A percentile compares a stretch with the other conserved stretches of the same genome.
Conservation (phyloP, 331 rosid species). For the Quercus phellos region DNA sequence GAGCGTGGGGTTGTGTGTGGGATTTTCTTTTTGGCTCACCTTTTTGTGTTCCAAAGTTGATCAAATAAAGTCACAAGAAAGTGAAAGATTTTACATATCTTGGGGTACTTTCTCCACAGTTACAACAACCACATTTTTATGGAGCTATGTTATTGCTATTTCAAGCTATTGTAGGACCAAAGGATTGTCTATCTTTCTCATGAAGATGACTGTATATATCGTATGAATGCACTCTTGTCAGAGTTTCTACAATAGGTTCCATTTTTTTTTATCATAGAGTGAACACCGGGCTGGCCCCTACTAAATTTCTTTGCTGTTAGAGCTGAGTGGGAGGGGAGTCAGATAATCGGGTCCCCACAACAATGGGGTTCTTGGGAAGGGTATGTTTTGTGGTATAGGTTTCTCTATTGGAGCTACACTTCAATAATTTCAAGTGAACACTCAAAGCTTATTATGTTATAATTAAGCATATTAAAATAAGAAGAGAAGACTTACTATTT, state of each 20-base stretch:
- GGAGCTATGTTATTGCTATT: not conserved
- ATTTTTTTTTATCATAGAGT: constrained; percentile 32
- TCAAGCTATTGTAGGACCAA: constrained; percentile 6
- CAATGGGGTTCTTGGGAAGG: constrained; percentile 11
- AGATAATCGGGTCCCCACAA: constrained; percentile 32
- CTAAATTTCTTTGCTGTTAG: constrained; percentile 21
- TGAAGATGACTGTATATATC: constrained; percentile 12
- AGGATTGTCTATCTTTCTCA: constrained; percentile 10
- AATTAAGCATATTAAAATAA: not conserved
- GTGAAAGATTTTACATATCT: not conserved
- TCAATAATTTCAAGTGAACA: not conserved
- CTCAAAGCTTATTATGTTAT: not conserved
- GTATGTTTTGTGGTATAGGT: not conserved
- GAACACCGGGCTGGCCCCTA: constrained; percentile 72
- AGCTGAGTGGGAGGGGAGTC: constrained; percentile 36
- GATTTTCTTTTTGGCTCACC: not conserved
- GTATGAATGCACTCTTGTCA: constrained; percentile 30
- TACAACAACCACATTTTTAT: not conserved
- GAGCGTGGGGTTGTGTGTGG: constrained; percentile 8
- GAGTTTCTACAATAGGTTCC: constrained; percentile 2
- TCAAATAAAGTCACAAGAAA: constrained; percentile 11
- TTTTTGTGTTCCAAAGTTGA: not conserved
- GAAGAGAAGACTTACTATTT: not conserved
- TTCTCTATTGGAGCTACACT: not conserved
- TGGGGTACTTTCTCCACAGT: not conserved